Evolutionary conservation across 176 grass and related monocot genomes (phyloP), one percentile per base, ranked within the genome.

Genomic region (Puccinellia tenuiflora): DNA sequence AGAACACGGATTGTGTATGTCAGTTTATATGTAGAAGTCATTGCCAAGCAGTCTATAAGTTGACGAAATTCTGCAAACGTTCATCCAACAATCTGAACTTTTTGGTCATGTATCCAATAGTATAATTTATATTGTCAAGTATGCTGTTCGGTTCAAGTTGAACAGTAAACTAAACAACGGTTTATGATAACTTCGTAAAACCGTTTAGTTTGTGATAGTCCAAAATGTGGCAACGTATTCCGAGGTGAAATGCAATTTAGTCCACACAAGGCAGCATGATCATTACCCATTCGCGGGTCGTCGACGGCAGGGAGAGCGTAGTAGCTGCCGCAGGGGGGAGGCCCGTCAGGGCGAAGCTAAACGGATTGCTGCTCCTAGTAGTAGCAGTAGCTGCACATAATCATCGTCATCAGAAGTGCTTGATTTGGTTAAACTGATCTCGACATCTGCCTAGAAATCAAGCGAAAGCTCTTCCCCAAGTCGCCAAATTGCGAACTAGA

Each of bases 271-370:
- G 46, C 14, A 17, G 46, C 46, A 16, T 48, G 46, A 5, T 15
- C 16, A 47, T 48, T 4, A 89, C 84, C 84, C 6, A 89, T 87
- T 74, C 86, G 73, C 10, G 74, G 31, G 59, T 89, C 86, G 63
- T 65, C 29, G 13, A 89, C 84, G 39, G 86, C 82, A 12, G 48
- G 31, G 14, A 91, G 70, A 83, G 86, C 89, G 75, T 88, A 91
- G 78, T 86, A 91, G 47, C 66, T 81, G 31, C 84, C 80, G 47
- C 65, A 87, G 53, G 74, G 10, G 38, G 46, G 68, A 89, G 92
- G 55, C 21, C 35, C 20, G 5, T 87, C 66, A 91, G 62, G 57
- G 80, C 67, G 76, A 78, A 51, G 62, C 88, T 70, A 63, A 81
- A 89, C 3, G 79, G 77, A 63, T 69, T 77, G 35, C 24, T 68